Evolutionary conservation across 345 rosid genomes (phyloP), one percentile per base, ranked within the genome.

Genomic region (Angophora floribunda): DNA sequence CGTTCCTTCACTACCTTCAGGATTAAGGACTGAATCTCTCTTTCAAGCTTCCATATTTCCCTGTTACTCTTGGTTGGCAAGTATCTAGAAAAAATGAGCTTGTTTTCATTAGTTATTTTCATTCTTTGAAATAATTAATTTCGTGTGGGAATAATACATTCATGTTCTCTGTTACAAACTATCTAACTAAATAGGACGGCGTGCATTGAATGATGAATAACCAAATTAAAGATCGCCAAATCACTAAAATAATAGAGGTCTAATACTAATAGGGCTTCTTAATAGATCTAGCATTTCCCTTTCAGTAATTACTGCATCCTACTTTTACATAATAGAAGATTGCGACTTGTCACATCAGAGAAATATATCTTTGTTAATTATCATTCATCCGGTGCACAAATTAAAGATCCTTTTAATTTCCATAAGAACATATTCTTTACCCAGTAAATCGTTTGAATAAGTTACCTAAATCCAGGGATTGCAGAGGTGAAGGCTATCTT

Each of bases 11-110:
- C 93, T 47, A 93, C 89, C 49, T 79, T 28, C 30, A 85, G 55
- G 30, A 92, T 91, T 85, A 91, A 55, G 1, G 82, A 59, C 61
- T 85, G 65, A 45, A 93, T 52, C 87, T 89, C 93, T 51, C 82
- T 87, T 50, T 92, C 92, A 50, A 93, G 87, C 87, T 86, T 93
- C 95, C 96, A 90, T 22, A 92, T 87, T 80, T 90, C 88, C 85
- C 91, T 89, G 78, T 91, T 93, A 80, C 41, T 70, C 85, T 87
- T 89, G 87, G 87, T 91, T 51, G 91, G 93, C 53, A 91, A 57
- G 67, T 88, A 89, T 86, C 93, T 91, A 44, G 51, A 13, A 90
- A 28, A 52, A 87, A 91, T 32, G 86, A 86, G 4, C 88, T 65
- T 24, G 87, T 57, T 19, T 19, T 53, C 57, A 53, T 53, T 53